These are phyloP conservation scores for Hyaloscypha hepaticicola DNA, from an alignment of 495 filamentous ascomycete species.

Conservation along the genomic window DNA sequence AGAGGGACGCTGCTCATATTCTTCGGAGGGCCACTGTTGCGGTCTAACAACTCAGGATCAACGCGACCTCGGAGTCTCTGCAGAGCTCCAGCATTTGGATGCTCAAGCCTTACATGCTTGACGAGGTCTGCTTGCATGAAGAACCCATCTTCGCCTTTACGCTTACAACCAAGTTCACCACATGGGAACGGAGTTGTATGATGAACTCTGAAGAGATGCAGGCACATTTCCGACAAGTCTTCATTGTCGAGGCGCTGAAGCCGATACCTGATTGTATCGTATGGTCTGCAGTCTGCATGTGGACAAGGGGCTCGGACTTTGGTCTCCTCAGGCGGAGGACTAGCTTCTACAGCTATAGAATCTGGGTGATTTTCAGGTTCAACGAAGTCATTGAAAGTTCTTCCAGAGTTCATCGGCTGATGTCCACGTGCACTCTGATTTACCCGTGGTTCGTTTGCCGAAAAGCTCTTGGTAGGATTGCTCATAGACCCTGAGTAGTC, in stretches of 20 bases:
- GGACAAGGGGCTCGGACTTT: constrained; percentile 26
- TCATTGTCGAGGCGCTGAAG: constrained; percentile 20
- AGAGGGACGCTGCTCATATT: not conserved
- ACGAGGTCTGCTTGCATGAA: constrained; percentile 30
- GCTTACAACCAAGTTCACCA: constrained; percentile 20
- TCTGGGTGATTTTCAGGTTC: not conserved
- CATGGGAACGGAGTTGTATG: constrained; percentile 31
- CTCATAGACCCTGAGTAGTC: not conserved
- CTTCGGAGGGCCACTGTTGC: not conserved
- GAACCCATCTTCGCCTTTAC: constrained; percentile 27
- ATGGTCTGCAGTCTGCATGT: constrained; percentile 23
- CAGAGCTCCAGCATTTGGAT: constrained; percentile 24
- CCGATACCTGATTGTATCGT: constrained; percentile 15
- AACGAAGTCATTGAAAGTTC: not conserved
- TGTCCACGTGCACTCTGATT: not conserved
- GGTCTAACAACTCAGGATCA: constrained; percentile 21
- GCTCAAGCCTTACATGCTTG: constrained; percentile 25
- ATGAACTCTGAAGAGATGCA: constrained; percentile 26
- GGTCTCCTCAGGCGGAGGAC: not conserved
- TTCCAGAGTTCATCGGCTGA: not conserved
- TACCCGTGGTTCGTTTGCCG: not conserved
- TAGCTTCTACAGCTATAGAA: constrained; percentile 3
- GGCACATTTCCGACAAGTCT: constrained; percentile 28
- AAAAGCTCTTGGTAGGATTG: not conserved
- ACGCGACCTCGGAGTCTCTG: constrained; percentile 28